Percentiles rank a stretch among this genome's conserved stretches.
These are phyloP conservation scores for Magnusiomyces magnusii DNA, from an alignment of 1,139 yeast genomes.

Conservation along the genomic window DNA sequence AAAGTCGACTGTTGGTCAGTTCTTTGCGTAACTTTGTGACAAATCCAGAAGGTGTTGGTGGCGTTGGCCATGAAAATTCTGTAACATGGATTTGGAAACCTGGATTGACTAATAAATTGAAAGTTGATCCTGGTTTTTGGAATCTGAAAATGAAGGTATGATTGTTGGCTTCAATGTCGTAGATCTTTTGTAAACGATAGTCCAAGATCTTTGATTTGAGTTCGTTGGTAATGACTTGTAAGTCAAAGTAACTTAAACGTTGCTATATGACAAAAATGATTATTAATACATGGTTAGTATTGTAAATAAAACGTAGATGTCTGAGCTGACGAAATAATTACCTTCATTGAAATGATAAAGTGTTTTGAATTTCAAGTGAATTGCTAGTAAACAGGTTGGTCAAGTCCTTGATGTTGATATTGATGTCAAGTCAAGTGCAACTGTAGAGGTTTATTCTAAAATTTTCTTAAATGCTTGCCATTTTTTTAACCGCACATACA, in stretches of 20 bases:
- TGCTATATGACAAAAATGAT: constrained; percentile 42
- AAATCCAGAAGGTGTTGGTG: constrained; percentile 77
- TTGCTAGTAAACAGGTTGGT: neutral
- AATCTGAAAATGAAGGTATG: constrained; percentile 77
- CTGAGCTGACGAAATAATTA: constrained; percentile 1
- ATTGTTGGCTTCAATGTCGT: constrained; percentile 65
- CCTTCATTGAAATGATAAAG: constrained; percentile 5
- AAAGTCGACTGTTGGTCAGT: constrained; percentile 68
- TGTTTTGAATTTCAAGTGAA: neutral
- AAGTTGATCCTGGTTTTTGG: constrained; percentile 66
- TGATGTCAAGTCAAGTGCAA: neutral
- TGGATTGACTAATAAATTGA: constrained; percentile 68
- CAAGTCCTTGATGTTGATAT: neutral
- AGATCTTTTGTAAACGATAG: constrained; percentile 75
- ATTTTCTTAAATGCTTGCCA: neutral
- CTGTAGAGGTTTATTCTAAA: neutral
- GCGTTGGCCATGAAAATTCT: constrained; percentile 70
- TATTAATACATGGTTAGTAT: neutral
- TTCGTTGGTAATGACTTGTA: constrained; percentile 64
- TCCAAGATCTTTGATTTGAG: constrained; percentile 48
- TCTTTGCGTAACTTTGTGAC: constrained; percentile 82
- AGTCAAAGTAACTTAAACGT: constrained; percentile 77
- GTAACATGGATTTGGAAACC: constrained; percentile 80
- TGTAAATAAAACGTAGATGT: neutral
- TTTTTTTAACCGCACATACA: neutral